Conservation (phyloP, 345 rosid genomes). For the Geranium rotundifolium region DNA sequence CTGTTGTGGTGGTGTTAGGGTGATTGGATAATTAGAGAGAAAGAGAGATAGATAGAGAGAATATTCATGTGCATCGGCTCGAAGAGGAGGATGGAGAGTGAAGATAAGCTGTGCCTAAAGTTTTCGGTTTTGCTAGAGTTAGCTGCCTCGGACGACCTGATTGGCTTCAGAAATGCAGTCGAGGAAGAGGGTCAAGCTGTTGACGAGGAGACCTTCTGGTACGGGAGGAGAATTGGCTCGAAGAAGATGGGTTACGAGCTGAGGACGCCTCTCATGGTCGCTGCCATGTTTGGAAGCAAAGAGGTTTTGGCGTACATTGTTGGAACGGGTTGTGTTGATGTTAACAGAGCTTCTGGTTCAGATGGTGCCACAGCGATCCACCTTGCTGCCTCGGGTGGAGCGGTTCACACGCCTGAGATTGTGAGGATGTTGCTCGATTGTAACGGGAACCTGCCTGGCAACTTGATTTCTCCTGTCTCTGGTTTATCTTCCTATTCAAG, state of each 20-base stretch:
- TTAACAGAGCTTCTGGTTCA: slow-evolving; percentile 52
- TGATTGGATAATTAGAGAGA: not conserved
- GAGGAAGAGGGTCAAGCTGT: slow-evolving; percentile 46
- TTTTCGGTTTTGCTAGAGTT: slow-evolving; percentile 53
- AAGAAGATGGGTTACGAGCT: slow-evolving; percentile 59
- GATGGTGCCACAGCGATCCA: slow-evolving; percentile 83
- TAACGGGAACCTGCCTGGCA: slow-evolving; percentile 46
- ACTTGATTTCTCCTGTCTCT: slow-evolving; percentile 35
- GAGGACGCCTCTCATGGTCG: slow-evolving; percentile 82
- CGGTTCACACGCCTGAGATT: slow-evolving; percentile 42
- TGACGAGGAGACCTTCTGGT: slow-evolving; percentile 61
- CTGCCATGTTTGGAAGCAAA: slow-evolving; percentile 78
- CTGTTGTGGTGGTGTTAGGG: not conserved
- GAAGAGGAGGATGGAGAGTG: slow-evolving; percentile 23
- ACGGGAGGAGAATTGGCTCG: slow-evolving; percentile 52
- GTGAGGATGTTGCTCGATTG: slow-evolving; percentile 48
- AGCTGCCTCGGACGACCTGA: slow-evolving; percentile 60
- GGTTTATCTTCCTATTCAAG: slow-evolving; percentile 26
- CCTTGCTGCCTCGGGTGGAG: slow-evolving; percentile 70
- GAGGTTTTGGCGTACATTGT: slow-evolving; percentile 46
- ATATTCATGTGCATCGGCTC: slow-evolving; percentile 26
- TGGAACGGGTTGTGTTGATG: slow-evolving; percentile 39
- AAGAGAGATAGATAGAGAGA: not conserved
- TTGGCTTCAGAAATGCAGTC: slow-evolving; percentile 40
- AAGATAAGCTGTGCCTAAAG: slow-evolving; percentile 13